A percentile compares a stretch with the other conserved stretches of the same genome.
phyloP scores from a whole-genome alignment of 331 rosid species.

The Telfairia occidentalis region DNA sequence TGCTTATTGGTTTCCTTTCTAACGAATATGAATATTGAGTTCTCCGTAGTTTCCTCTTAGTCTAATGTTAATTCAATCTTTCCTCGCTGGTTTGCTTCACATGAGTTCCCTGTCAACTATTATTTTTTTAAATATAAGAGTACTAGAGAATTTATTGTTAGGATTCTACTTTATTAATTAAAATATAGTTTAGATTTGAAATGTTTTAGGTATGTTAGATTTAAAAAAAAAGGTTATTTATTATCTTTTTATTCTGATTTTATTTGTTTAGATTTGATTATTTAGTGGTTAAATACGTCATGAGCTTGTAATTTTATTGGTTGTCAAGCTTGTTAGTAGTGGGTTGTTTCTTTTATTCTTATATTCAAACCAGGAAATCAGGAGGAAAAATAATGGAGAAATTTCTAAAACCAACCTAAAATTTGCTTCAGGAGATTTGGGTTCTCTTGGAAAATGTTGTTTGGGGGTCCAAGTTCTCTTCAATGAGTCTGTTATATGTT shows the following conservation, averaged over 20 bases:
- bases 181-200: background rate
- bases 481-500: background rate
- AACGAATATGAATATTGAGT: background rate
- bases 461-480: background rate
- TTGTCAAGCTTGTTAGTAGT: background rate
- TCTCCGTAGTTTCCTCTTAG: background rate
- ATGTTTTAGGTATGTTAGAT: background rate
- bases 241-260: background rate
- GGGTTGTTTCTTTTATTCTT: background rate
- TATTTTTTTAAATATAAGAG: background rate
- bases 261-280: background rate
- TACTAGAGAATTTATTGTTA: background rate
- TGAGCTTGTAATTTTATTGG: background rate
- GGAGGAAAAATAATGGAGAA: background rate
- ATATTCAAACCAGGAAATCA: background rate
- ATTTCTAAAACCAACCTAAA: background rate
- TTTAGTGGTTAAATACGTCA: background rate
- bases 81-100: background rate
- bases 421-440: background rate
- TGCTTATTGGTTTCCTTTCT: background rate
- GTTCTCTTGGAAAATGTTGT: background rate
- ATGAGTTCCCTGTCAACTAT: background rate
- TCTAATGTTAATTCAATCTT: background rate
- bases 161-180: background rate
- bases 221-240: background rate